phyloP scores from a whole-genome alignment of 139 green algal species.

The Pleodorina starrii region DNA sequence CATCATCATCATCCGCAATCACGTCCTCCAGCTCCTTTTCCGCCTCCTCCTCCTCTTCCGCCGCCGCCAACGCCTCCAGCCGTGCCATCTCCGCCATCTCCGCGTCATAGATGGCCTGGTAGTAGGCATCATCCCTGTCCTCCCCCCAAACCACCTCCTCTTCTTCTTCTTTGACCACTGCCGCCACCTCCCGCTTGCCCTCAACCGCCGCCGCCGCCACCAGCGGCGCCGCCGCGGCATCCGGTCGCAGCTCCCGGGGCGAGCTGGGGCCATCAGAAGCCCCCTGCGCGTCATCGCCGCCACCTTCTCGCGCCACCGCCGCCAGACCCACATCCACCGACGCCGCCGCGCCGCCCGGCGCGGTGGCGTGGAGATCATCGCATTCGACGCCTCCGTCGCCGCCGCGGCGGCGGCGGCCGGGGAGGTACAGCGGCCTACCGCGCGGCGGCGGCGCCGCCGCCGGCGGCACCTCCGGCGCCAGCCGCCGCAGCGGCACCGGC shows the following conservation, averaged over 20 bases:
- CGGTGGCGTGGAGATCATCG: too few relatives aligned
- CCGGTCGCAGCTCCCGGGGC: neutral
- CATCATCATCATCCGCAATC: neutral
- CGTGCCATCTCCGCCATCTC: neutral
- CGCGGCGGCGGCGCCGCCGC: constrained; percentile 8
- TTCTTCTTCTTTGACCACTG: neutral
- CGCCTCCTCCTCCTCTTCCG: neutral
- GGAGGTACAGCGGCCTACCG: neutral
- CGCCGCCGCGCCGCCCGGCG: neutral
- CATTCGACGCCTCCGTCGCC: neutral
- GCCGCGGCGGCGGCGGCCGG: neutral
- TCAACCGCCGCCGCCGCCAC: neutral
- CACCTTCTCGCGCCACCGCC: neutral
- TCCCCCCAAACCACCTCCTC: neutral
- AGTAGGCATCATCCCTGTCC: neutral
- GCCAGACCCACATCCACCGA: neutral
- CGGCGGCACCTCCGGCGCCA: constrained; percentile 16
- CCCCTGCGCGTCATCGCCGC: neutral
- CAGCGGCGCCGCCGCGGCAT: neutral
- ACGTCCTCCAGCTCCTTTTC: neutral
- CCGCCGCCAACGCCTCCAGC: neutral
- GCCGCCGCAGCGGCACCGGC: constrained; percentile 11
- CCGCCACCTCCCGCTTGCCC: neutral
- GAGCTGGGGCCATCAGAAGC: too few relatives aligned
- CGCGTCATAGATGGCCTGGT: neutral